Evolutionary conservation across 345 rosid species (phyloP).

Genomic region (Gossypium turneri): DNA sequence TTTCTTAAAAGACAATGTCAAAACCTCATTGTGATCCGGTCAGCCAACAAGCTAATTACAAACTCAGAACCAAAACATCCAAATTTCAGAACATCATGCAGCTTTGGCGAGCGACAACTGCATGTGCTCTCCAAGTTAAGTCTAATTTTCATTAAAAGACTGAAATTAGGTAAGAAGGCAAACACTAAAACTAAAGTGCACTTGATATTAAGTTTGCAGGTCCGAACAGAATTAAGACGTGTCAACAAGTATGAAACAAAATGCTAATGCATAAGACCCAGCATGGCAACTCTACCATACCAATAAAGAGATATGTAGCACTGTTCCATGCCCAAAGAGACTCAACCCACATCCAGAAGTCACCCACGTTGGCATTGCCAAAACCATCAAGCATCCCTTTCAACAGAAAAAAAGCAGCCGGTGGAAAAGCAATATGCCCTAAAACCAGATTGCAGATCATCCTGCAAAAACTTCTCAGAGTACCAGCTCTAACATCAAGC

Average conservation of each 20-base stretch:
- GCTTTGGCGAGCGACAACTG: neutral
- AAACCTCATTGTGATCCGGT: neutral
- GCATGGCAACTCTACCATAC: constrained; percentile 83
- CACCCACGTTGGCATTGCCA: constrained; percentile 39
- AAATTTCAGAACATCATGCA: neutral
- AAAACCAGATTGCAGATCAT: constrained; percentile 46
- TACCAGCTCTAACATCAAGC: constrained; percentile 42
- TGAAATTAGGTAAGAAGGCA: neutral
- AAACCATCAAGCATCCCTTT: constrained; percentile 47
- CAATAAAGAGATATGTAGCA: constrained; percentile 83
- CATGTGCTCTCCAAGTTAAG: neutral
- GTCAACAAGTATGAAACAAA: constrained; percentile 49
- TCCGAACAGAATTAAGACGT: constrained; percentile 33
- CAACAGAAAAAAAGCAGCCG: constrained; percentile 45
- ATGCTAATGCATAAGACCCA: constrained; percentile 52
- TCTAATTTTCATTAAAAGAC: neutral
- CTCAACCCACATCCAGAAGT: constrained; percentile 85
- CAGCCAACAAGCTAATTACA: neutral
- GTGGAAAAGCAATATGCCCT: constrained; percentile 57
- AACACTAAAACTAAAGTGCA: constrained; percentile 9
- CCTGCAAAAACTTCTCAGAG: constrained; percentile 34
- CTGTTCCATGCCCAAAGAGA: constrained; percentile 92
- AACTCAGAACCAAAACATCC: neutral
- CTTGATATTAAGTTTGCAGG: constrained; percentile 11
- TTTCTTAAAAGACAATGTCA: neutral